These are phyloP conservation scores for Podospora tetraspora DNA, from an alignment of 495 filamentous ascomycete genomes.

Conservation along the genomic window DNA sequence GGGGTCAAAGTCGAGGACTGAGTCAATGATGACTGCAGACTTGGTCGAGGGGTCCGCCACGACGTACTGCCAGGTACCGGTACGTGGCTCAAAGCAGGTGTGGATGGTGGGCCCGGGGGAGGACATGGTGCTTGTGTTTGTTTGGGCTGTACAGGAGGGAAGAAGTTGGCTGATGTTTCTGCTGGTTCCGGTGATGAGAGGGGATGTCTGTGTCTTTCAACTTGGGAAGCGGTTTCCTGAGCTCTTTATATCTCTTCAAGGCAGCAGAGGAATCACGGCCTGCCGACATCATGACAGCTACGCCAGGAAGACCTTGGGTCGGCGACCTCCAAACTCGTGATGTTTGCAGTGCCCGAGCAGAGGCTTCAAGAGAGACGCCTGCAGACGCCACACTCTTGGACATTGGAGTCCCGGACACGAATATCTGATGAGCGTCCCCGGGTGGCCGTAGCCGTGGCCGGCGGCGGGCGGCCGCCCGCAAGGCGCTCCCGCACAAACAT, in stretches of 20 bases:
- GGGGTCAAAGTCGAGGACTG: constrained; percentile 55
- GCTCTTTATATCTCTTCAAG: background rate
- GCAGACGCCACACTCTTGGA: background rate
- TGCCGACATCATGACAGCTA: background rate
- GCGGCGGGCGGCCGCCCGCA: background rate
- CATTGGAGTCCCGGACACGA: background rate
- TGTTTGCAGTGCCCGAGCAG: background rate
- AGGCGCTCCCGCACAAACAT: background rate
- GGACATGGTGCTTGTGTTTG: constrained; percentile 8
- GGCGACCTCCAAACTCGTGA: background rate
- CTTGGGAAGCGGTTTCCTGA: background rate
- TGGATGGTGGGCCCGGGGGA: constrained; percentile 22
- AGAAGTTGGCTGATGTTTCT: background rate
- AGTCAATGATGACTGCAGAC: constrained; percentile 52
- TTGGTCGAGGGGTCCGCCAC: constrained; percentile 47
- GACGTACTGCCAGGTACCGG: constrained; percentile 59
- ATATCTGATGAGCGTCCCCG: background rate
- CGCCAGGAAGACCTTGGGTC: background rate
- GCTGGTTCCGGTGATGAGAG: background rate
- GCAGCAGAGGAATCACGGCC: background rate
- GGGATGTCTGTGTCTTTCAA: background rate
- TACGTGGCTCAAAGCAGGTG: constrained; percentile 33
- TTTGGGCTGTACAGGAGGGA: background rate
- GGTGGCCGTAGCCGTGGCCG: background rate
- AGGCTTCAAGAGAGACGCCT: background rate